These are phyloP conservation scores for Dalbergia oliveri DNA, from an alignment of 306 rosid genomes.

Conservation along the genomic window DNA sequence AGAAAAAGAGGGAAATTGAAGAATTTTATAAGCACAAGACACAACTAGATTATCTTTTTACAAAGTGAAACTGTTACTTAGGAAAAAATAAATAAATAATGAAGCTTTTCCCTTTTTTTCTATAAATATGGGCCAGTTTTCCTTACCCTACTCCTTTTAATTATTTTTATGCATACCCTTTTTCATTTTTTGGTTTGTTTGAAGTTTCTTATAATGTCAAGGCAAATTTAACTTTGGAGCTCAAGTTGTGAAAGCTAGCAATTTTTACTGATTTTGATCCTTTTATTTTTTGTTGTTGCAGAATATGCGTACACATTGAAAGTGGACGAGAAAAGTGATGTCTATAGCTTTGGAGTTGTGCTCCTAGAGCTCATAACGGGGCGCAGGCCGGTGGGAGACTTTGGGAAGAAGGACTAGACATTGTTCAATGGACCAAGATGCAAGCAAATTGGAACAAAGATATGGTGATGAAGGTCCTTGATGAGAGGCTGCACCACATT, in stretches of 20 bases:
- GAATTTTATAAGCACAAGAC: conserved; percentile 19
- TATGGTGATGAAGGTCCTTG: conserved; percentile 69
- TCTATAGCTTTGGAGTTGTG: conserved; percentile 90
- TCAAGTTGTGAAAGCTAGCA: too few species aligned
- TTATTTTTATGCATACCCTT: too few species aligned
- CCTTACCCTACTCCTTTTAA: too few species aligned
- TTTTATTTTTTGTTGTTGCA: not conserved
- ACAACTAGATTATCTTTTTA: conserved; percentile 36
- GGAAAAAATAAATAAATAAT: not conserved
- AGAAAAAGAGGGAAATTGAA: conserved; percentile 49
- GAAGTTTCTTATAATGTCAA: too few species aligned
- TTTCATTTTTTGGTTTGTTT: too few species aligned
- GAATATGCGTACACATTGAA: conserved; percentile 93
- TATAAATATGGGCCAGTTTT: not conserved
- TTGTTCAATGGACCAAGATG: conserved; percentile 87
- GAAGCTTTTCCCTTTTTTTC: conserved; percentile 17
- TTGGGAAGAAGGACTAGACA: conserved; percentile 93
- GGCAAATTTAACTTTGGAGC: too few species aligned
- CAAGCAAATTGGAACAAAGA: conserved; percentile 73
- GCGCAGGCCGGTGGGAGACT: conserved; percentile 77
- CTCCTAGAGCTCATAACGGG: conserved; percentile 80
- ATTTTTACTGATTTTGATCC: too few species aligned
- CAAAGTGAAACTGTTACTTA: conserved; percentile 15
- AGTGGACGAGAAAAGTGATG: conserved; percentile 91
- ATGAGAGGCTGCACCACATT: conserved; percentile 57